phyloP scores from a whole-genome alignment of 2,329 filamentous ascomycete genomes.

The Colletotrichum spaethianum region DNA sequence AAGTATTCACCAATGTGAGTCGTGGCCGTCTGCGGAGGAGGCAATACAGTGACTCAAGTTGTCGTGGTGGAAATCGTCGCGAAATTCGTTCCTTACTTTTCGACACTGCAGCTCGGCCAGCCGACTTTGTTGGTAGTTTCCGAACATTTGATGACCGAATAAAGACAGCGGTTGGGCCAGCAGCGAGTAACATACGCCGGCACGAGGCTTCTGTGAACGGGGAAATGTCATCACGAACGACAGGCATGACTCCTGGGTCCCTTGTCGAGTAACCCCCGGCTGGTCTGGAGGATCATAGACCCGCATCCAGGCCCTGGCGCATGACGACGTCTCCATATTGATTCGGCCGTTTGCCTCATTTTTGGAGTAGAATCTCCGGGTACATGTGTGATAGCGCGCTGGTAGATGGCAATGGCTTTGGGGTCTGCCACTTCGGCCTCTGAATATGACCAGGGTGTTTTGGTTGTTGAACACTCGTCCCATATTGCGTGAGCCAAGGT shows the following conservation, averaged over 20 bases:
- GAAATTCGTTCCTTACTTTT: not conserved
- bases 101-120: not conserved
- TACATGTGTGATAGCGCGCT: not conserved
- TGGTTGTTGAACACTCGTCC: not conserved
- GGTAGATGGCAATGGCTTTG: not conserved
- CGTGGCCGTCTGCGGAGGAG: not conserved
- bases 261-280: not conserved
- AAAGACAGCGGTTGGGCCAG: not conserved
- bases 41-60: not conserved
- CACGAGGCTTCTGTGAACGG: not conserved
- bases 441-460: too few relatives aligned
- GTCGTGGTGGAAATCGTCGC: not conserved
- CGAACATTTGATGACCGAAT: not conserved
- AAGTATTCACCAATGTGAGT: not conserved
- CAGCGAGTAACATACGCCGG: not conserved
- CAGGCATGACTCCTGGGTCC: not conserved
- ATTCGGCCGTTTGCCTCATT: not conserved
- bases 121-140: not conserved
- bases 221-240: not conserved
- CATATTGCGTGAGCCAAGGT: not conserved
- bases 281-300: not conserved
- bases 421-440: too few relatives aligned
- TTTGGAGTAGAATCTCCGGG: not conserved
- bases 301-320: not conserved
- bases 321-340: not conserved